Evolutionary conservation across 2,329 filamentous ascomycete genomes (phyloP).

Genomic region (Xylaria multiplex): DNA sequence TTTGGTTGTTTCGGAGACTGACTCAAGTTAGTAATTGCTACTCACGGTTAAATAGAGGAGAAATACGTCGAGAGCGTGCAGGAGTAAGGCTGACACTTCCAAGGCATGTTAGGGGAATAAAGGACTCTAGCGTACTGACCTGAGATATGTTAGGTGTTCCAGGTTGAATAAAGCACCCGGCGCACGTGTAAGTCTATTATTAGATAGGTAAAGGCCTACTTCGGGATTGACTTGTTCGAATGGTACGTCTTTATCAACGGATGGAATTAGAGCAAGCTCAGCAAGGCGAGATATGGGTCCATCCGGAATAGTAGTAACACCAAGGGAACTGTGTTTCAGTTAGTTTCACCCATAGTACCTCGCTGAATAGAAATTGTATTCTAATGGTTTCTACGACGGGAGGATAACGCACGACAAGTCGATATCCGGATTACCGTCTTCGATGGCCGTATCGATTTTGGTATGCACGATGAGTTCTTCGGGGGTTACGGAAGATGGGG

Average conservation of each 20-base stretch:
- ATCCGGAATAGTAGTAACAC: constrained; percentile 64
- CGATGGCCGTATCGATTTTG: constrained; percentile 64
- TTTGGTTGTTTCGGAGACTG: constrained; percentile 71
- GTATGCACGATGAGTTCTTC: constrained; percentile 58
- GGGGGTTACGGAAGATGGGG: constrained; percentile 47
- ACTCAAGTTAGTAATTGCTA: too few relatives aligned
- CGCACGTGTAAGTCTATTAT: constrained; percentile 66
- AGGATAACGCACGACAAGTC: constrained; percentile 67
- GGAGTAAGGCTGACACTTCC: too few relatives aligned
- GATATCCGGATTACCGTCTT: constrained; percentile 67
- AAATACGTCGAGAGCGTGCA: too few relatives aligned
- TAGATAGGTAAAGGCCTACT: constrained; percentile 69
- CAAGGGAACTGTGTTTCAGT: constrained; percentile 51
- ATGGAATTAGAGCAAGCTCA: constrained; percentile 63
- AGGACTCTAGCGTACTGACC: too few relatives aligned
- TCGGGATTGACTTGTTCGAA: constrained; percentile 68
- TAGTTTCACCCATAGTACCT: not conserved
- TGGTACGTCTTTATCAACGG: constrained; percentile 64
- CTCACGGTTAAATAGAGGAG: too few relatives aligned
- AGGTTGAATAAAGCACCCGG: constrained; percentile 71
- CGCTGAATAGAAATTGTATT: not conserved
- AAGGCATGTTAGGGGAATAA: too few relatives aligned
- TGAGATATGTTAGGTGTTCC: constrained; percentile 68
- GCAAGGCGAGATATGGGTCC: constrained; percentile 66
- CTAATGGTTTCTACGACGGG: not conserved